phyloP scores from a whole-genome alignment of 2,329 filamentous ascomycete genomes.

The Diaporthe batatas region DNA sequence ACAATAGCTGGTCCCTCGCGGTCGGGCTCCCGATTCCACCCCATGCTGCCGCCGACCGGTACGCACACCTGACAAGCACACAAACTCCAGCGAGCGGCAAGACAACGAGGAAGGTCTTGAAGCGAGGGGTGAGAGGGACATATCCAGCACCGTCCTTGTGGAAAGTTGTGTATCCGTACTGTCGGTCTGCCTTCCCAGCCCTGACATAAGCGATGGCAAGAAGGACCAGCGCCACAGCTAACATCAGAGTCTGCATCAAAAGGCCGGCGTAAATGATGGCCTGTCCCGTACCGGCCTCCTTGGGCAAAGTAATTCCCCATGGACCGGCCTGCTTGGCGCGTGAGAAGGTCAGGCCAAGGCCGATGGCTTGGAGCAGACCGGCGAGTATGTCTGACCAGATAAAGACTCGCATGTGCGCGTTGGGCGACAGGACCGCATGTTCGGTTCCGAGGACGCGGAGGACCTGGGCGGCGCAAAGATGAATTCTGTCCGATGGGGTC shows the following conservation, averaged over 20 bases:
- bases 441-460: slow-evolving; percentile 48
- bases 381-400: slow-evolving; percentile 47
- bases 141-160: slow-evolving; percentile 46
- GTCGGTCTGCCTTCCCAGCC: slow-evolving; percentile 44
- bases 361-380: slow-evolving; percentile 48
- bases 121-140: slow-evolving; percentile 45
- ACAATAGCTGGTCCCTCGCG: slow-evolving; percentile 47
- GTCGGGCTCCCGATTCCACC: slow-evolving; percentile 46
- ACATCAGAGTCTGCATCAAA: slow-evolving; percentile 46
- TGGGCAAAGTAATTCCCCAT: slow-evolving; percentile 35
- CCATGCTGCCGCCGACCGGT: slow-evolving; percentile 47
- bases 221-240: slow-evolving; percentile 46
- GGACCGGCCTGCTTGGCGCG: slow-evolving; percentile 42
- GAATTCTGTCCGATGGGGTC: slow-evolving; percentile 46
- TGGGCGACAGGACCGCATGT: slow-evolving; percentile 48
- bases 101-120: slow-evolving; percentile 48
- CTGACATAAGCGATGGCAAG: slow-evolving; percentile 46
- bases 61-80: slow-evolving; percentile 47
- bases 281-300: slow-evolving; percentile 32
- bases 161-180: slow-evolving; percentile 50
- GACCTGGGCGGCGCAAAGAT: slow-evolving; percentile 47
- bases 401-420: slow-evolving; percentile 46
- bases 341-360: slow-evolving; percentile 48
- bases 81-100: slow-evolving; percentile 46
- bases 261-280: slow-evolving; percentile 47